phyloP scores from a whole-genome alignment of 176 grass and related monocot genomes.

The Paspalum vaginatum region DNA sequence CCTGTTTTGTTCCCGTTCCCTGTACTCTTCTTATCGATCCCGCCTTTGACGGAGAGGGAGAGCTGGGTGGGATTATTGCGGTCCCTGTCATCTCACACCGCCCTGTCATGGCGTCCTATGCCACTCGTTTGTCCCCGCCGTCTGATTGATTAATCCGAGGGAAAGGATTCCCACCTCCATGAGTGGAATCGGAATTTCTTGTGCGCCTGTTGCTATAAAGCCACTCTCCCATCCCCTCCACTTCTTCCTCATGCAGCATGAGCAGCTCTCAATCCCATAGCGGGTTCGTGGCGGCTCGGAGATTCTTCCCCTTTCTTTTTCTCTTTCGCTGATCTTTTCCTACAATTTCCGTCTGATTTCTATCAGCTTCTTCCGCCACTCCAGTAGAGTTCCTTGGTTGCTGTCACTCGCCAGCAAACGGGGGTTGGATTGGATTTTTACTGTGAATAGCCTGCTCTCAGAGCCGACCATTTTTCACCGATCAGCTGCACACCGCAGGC shows the following conservation, averaged over 20 bases:
- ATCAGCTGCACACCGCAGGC: background rate
- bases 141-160: slow-evolving; percentile 24
- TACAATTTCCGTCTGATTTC: slow-evolving; percentile 17
- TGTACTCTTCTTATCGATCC: background rate
- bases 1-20: background rate
- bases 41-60: background rate
- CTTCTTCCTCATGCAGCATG: slow-evolving; percentile 20
- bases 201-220: background rate
- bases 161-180: background rate
- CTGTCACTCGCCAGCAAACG: background rate
- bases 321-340: background rate
- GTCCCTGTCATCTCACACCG: slow-evolving; percentile 24
- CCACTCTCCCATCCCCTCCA: background rate
- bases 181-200: slow-evolving; percentile 11
- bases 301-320: background rate
- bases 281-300: background rate
- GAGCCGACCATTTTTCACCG: background rate
- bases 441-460: background rate
- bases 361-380: slow-evolving; percentile 6
- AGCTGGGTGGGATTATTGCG: background rate
- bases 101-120: slow-evolving; percentile 38
- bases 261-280: background rate
- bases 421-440: background rate
- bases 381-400: background rate
- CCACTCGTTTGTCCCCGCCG: slow-evolving; percentile 20